phyloP scores from a whole-genome alignment of 75 land plant genomes.

The Adiantum capillusveneris region DNA sequence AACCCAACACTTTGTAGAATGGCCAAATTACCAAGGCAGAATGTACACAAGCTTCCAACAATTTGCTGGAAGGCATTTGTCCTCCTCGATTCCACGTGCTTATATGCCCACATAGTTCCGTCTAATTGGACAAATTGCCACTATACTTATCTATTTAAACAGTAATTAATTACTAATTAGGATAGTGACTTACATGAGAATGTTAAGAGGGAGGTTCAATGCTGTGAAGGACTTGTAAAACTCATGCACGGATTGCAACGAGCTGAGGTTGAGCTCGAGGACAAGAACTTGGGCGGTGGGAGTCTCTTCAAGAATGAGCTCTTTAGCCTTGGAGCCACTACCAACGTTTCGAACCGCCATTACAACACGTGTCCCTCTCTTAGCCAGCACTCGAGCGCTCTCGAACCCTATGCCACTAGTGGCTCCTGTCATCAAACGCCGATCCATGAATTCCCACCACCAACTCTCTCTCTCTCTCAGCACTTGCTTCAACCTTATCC shows the following conservation, averaged over 20 bases:
- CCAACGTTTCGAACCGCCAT: constrained; percentile 45
- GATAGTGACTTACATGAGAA: constrained; percentile 8
- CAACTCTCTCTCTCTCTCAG: too few species aligned
- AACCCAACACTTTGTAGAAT: too few species aligned
- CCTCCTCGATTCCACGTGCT: too few species aligned
- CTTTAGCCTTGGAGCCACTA: constrained; percentile 19
- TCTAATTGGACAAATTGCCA: too few species aligned
- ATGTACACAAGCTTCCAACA: too few species aligned
- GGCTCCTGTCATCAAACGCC: constrained; percentile 12
- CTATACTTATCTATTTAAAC: too few species aligned
- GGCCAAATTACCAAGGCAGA: too few species aligned
- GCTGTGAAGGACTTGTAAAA: constrained; percentile 4
- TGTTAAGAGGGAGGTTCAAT: constrained; percentile 8
- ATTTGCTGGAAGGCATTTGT: too few species aligned
- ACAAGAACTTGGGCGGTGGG: not conserved
- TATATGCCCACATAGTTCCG: too few species aligned
- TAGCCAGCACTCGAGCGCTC: constrained; percentile 61
- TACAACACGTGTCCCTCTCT: constrained; percentile 38
- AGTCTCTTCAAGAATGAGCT: not conserved
- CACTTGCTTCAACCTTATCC: too few species aligned
- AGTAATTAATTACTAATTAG: too few species aligned
- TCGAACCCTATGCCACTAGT: constrained; percentile 26
- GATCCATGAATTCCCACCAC: too few species aligned
- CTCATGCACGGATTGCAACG: constrained; percentile 3
- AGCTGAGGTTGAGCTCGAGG: constrained; percentile 13